Evolutionary conservation across 2,329 filamentous ascomycete genomes (phyloP), one percentile per base, ranked within the genome.

Genomic region (Akanthomyces muscarius): DNA sequence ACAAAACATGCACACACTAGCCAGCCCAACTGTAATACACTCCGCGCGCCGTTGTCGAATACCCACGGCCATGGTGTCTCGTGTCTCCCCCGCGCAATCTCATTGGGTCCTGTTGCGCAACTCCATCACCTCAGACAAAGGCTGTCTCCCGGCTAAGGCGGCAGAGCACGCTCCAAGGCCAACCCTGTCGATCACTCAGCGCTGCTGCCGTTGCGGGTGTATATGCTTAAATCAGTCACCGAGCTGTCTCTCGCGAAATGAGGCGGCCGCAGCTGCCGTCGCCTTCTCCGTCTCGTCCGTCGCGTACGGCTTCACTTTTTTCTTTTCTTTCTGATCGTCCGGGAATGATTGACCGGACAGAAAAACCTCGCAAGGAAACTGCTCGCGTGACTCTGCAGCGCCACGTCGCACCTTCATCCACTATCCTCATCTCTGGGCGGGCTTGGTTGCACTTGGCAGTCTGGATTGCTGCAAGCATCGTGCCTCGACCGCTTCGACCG

Each of bases 371-470:
- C 52, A 62, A 51, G 61, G 61, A 62, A 62, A 62, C 38, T 56
- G 61, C 61, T 62, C 61, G 61, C 61, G 61, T 62, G 61, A 57
- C 57, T 51, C 38, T 45, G 14, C 52, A 55, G 52, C 51, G 60
- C 53, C 61, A 45, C 52, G 36, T 33, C 53, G 44, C 23, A 21
- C 5, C 18, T 30, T 57, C 57, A 44, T 21, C 38, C 53, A 56
- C 53, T 41, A 18, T 30, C 21, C 44, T 18, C 47, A 41, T 61
- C 58, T 47, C 55, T 48, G 8, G 55, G 44, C 55, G 18, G 33
- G n/a, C 25, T 14, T 30, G 25, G 33, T 55, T 42, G 25, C 53
- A n/a, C 53, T 56, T 56, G 53, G 53, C 53, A 56, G 41, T 45
- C 53, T 33, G 53, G 38, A 21, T 45, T 56, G 50, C 54, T 56